Conservation (phyloP, 805 yeast genomes). For the Pichia manshurica region DNA sequence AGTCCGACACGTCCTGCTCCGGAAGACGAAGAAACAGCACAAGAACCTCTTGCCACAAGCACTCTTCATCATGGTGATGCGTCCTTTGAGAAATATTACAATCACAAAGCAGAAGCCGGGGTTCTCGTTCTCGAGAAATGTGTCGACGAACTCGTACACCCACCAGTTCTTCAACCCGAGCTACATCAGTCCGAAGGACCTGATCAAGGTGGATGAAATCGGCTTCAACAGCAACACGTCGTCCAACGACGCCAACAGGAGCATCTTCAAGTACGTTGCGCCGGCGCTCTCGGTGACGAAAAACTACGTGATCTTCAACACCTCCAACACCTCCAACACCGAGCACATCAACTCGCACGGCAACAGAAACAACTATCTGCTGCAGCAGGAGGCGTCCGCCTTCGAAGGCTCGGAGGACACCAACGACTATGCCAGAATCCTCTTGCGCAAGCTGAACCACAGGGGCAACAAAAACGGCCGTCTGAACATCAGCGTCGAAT, state of each 20-base stretch:
- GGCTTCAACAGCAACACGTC: slow-evolving; percentile 17
- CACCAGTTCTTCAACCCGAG: slow-evolving; percentile 34
- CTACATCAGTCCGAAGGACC: slow-evolving; percentile 27
- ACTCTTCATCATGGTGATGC: slow-evolving; percentile 22
- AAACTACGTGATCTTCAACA: slow-evolving; percentile 29
- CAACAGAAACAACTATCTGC: slow-evolving; percentile 7
- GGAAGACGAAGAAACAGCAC: too few species aligned
- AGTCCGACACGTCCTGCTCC: too few species aligned
- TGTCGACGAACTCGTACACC: slow-evolving; percentile 9
- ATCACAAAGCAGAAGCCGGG: slow-evolving; percentile 9
- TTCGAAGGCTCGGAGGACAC: background rate
- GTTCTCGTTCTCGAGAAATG: slow-evolving; percentile 16
- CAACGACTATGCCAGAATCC: slow-evolving; percentile 14
- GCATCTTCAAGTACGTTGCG: slow-evolving; percentile 18
- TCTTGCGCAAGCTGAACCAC: slow-evolving; percentile 22
- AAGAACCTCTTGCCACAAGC: background rate
- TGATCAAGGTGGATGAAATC: slow-evolving; percentile 26
- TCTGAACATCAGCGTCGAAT: slow-evolving; percentile 24
- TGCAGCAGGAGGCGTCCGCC: background rate
- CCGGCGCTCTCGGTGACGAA: slow-evolving; percentile 26
- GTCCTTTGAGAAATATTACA: slow-evolving; percentile 23
- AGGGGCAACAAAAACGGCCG: slow-evolving; percentile 29
- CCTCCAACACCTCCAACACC: slow-evolving; percentile 8
- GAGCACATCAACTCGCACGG: slow-evolving; percentile 13
- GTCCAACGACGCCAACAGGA: slow-evolving; percentile 16